Conservation (phyloP, 495 filamentous ascomycete genomes). For the Aspergillus carlsbadensis region DNA sequence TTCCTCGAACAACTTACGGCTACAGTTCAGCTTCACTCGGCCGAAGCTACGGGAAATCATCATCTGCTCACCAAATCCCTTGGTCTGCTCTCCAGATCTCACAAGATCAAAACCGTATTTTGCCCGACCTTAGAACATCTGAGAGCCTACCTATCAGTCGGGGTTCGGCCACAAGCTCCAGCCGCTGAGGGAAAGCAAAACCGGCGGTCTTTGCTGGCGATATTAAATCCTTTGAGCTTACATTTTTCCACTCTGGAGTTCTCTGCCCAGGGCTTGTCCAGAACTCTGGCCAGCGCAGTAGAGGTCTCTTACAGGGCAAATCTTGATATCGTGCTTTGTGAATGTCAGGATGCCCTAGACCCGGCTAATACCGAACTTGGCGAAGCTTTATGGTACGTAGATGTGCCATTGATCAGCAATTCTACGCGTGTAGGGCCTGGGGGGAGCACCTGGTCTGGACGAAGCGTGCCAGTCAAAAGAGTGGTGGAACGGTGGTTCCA, state of each 20-base stretch:
- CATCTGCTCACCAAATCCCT: conserved; percentile 63
- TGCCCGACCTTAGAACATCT: conserved; percentile 72
- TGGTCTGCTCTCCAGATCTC: conserved; percentile 64
- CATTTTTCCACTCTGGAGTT: conserved; percentile 77
- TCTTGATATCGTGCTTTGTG: conserved; percentile 40
- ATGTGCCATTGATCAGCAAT: conserved; percentile 64
- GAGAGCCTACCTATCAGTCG: conserved; percentile 66
- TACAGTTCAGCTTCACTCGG: conserved; percentile 23
- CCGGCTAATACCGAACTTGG: conserved; percentile 28
- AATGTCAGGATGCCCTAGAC: conserved; percentile 38
- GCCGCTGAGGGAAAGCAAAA: background rate
- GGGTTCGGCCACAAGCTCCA: background rate
- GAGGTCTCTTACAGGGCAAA: conserved; percentile 54
- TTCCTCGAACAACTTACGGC: conserved; percentile 57
- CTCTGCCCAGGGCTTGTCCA: conserved; percentile 77
- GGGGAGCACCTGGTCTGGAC: conserved; percentile 64
- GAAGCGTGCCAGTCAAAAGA: conserved; percentile 61
- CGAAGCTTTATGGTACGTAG: conserved; percentile 48
- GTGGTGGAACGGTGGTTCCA: conserved; percentile 73
- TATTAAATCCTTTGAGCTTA: conserved; percentile 65
- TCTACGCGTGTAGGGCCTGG: conserved; percentile 46
- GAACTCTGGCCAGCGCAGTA: conserved; percentile 64
- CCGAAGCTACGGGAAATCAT: conserved; percentile 22
- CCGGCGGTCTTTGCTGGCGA: conserved; percentile 47
- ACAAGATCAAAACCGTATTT: conserved; percentile 66